Evolutionary conservation across 179 eudicot genomes (phyloP).

Genomic region (Drosera spatulata): DNA sequence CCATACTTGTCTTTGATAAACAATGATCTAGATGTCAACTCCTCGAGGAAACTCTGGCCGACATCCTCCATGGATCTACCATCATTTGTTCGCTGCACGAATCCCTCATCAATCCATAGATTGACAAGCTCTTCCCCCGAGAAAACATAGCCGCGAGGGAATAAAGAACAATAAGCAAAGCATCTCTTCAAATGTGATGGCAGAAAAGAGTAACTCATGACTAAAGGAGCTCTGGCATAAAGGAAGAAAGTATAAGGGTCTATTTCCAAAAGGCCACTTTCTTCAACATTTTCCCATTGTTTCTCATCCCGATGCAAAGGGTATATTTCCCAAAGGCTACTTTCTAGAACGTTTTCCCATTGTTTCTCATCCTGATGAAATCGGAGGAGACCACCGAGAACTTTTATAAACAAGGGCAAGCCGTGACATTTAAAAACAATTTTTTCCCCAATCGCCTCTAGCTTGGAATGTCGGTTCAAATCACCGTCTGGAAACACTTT

Average conservation of each 20-base stretch:
- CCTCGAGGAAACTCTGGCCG: no score
- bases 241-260: no score
- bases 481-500: conserved; percentile 13
- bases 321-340: conserved; percentile 12
- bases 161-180: neutral
- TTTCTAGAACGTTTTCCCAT: conserved; percentile 10
- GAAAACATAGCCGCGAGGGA: no score
- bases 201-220: conserved; percentile 14
- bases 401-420: conserved; percentile 11
- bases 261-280: no score
- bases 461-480: conserved; percentile 9
- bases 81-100: no score
- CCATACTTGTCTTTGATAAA: no score
- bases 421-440: conserved; percentile 12
- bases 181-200: no score
- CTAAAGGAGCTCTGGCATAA: conserved; percentile 11
- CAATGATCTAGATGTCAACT: no score
- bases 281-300: no score
- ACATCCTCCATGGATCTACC: no score
- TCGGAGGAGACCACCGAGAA: conserved; percentile 1
- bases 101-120: no score
- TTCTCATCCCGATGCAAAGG: neutral
- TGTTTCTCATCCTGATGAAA: neutral
- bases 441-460: conserved; percentile 6
- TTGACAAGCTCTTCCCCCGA: no score